A percentile compares a stretch with the other conserved stretches of the same genome.
Conservation (phyloP, 2,329 filamentous ascomycete genomes). For the Pyricularia grisea region DNA sequence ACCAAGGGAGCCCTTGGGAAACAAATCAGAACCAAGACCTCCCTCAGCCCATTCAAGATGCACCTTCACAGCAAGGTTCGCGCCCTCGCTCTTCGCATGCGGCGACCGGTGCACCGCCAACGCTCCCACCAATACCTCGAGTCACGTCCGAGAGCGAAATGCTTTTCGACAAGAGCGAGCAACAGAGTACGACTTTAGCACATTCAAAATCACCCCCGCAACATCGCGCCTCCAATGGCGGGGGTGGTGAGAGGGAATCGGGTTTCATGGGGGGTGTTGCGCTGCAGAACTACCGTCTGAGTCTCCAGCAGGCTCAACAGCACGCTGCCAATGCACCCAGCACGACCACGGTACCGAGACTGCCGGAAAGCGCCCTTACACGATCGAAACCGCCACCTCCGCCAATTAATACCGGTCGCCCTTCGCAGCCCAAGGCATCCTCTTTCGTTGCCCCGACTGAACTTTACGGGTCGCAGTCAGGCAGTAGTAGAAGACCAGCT, state of each 20-base stretch:
- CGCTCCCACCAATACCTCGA: constrained; percentile 39
- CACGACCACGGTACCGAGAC: constrained; percentile 9
- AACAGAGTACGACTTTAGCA: constrained; percentile 4
- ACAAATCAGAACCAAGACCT: constrained; percentile 27
- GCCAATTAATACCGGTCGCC: constrained; percentile 24
- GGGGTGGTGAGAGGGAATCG: constrained; percentile 17
- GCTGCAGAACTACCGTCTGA: constrained; percentile 39
- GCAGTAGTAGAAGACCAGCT: constrained; percentile 30
- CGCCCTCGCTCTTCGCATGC: constrained; percentile 23
- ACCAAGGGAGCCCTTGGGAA: constrained; percentile 31
- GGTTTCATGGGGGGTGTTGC: constrained; percentile 48
- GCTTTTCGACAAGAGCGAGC: neutral
- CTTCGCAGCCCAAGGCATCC: constrained; percentile 21
- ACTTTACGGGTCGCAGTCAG: constrained; percentile 23
- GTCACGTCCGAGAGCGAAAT: constrained; percentile 31
- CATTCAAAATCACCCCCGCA: constrained; percentile 12
- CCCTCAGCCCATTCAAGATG: constrained; percentile 31
- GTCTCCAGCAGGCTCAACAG: constrained; percentile 13
- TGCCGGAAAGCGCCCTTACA: constrained; percentile 16
- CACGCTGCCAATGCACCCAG: neutral
- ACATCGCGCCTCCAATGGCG: constrained; percentile 10
- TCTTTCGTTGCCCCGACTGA: constrained; percentile 43
- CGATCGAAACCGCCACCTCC: constrained; percentile 23
- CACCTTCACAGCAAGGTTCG: constrained; percentile 22
- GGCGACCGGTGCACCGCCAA: constrained; percentile 33